Percentiles rank a stretch among this genome's conserved stretches.
phyloP scores from a whole-genome alignment of 176 grass and related monocot genomes.

The Oryza glaberrima region DNA sequence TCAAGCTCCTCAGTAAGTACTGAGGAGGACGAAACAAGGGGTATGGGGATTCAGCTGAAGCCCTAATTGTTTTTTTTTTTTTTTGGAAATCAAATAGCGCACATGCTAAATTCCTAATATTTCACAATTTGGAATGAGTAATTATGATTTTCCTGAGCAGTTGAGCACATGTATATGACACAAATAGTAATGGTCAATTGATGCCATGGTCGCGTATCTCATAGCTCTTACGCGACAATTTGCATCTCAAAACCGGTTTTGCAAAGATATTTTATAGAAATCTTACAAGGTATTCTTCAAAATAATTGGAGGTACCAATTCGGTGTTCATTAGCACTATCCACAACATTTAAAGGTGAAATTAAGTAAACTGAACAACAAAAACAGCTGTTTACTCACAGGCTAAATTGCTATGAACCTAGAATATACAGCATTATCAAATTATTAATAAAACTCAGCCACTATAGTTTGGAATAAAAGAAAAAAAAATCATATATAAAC shows the following conservation, averaged over 20 bases:
- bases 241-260: background rate
- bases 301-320: background rate
- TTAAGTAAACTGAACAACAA: background rate
- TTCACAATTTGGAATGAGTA: background rate
- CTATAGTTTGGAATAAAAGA: background rate
- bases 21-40: too few species aligned
- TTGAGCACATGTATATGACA: background rate
- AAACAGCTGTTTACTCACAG: background rate
- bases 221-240: background rate
- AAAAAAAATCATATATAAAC: constrained; percentile 4
- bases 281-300: background rate
- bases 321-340: background rate
- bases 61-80: too few species aligned
- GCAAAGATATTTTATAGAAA: background rate
- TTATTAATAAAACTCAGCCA: constrained; percentile 10
- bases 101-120: too few species aligned
- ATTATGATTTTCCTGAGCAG: background rate
- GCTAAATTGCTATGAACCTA: background rate
- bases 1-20: too few species aligned
- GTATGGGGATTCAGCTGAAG: too few species aligned
- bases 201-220: background rate
- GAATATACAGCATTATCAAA: constrained; percentile 19
- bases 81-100: too few species aligned
- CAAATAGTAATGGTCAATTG: background rate
- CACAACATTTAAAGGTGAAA: background rate